Evolutionary conservation across 257 asterid genomes (phyloP).

Genomic region (Haberlea rhodopensis): DNA sequence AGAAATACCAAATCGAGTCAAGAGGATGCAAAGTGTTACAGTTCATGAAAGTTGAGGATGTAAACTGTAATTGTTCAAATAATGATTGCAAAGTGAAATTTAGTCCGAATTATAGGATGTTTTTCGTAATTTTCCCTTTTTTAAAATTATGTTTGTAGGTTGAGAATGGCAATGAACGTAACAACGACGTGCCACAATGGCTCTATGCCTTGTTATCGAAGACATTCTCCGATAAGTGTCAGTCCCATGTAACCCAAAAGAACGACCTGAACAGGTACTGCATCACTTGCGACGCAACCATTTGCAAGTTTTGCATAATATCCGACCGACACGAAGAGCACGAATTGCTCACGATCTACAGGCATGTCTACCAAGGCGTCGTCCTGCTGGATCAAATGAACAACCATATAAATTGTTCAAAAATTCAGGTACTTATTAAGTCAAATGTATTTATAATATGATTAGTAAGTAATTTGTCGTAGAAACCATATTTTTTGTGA

Average conservation of each 20-base stretch:
- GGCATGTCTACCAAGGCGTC: constrained; percentile 49
- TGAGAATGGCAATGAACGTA: background rate
- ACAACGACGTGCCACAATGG: constrained; percentile 8
- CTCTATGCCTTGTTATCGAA: constrained; percentile 23
- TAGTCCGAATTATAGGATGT: too few species aligned
- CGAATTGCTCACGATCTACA: constrained; percentile 33
- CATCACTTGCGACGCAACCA: constrained; percentile 31
- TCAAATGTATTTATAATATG: too few species aligned
- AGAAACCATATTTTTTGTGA: too few species aligned
- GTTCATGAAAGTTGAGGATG: too few species aligned
- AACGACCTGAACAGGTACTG: constrained; percentile 41
- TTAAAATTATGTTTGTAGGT: too few species aligned
- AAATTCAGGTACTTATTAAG: constrained; percentile 45
- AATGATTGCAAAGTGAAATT: too few species aligned
- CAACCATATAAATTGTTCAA: constrained; percentile 26
- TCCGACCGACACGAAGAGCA: constrained; percentile 28
- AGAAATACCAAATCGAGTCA: too few species aligned
- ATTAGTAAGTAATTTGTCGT: too few species aligned
- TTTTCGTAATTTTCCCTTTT: too few species aligned
- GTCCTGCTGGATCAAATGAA: constrained; percentile 38
- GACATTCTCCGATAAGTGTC: constrained; percentile 40
- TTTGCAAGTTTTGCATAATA: constrained; percentile 37
- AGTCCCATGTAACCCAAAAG: constrained; percentile 28
- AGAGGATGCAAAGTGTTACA: too few species aligned
- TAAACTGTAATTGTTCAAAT: too few species aligned